Evolutionary conservation across 2,329 filamentous ascomycete species (phyloP), one percentile per base, ranked within the genome.

Genomic region (Cyclaneusma minus): DNA sequence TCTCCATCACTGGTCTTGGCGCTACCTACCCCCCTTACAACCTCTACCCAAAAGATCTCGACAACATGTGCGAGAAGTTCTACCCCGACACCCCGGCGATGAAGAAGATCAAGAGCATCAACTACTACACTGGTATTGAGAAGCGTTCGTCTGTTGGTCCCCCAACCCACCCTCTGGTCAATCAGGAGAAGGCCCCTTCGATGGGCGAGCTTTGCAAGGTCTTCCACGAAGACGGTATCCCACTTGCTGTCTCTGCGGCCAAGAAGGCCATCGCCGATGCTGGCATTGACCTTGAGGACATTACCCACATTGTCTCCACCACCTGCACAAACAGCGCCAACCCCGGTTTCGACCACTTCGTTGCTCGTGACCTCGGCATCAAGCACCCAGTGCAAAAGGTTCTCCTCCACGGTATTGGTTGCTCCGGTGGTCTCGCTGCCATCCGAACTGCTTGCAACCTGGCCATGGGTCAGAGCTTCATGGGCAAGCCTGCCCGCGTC

Each of bases 251-350:
- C 5, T 49, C 47, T 7, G 68, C 68, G 2, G 55, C 64, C 13
- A 51, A 54, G 14, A 66, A 68, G 43, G 68, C 68, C 4, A 52
- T 71, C 7, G 48, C 52, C 6, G 67, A 72, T 43, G 64, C 68
- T 4, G 51, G 54, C 10, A 44, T 71, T 21, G 54, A 60, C 21
- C 43, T 58, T 0, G 41, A 43, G 3, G 52, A 69, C 27, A 69
- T 79, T 34, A 79, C 71, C 3, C 73, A 79, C 39, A 56, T 76
- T 21, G 69, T 79, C 6, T 64, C 69, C 13, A 74, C 70, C 1
- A 77, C 71, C 4, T 78, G 73, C 43, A 79, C 72, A 6, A 68
- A 78, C 43, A 74, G 68, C 35, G 69, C 70, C 10, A 78, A 77
- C 42, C 72, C 72, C 0, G 72, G 72, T 2, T 78, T 69, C 41